phyloP scores from a whole-genome alignment of 2,329 filamentous ascomycete species.

The Fusarium sp. region DNA sequence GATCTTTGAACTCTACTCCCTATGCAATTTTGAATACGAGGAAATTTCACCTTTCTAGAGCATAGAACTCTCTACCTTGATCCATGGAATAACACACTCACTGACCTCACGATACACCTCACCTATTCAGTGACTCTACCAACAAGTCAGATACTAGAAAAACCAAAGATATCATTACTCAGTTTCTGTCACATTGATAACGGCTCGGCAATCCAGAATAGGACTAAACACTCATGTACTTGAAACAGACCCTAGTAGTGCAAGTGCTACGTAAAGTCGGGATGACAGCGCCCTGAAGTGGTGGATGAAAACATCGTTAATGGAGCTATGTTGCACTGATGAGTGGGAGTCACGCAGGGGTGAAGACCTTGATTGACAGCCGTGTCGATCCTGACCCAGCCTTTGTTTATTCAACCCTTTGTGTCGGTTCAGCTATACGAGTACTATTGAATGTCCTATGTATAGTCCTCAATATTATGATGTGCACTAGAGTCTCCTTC shows the following conservation, averaged over 20 bases:
- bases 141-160: rapidly evolving
- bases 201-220: not conserved
- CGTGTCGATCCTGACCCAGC: too few species aligned
- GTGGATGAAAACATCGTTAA: not conserved
- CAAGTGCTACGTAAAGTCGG: not conserved
- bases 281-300: not conserved
- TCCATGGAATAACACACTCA: too few species aligned
- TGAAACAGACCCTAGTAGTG: slow-evolving; percentile 18
- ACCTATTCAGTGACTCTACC: too few species aligned
- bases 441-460: not conserved
- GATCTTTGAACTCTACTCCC: not conserved
- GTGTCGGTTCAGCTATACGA: not conserved
- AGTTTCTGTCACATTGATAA: not conserved
- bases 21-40: not conserved
- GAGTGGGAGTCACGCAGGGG: not conserved
- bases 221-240: not conserved
- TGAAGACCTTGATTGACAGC: not conserved
- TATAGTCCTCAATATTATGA: not conserved
- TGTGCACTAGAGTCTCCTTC: not conserved
- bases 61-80: too few species aligned
- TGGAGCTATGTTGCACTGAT: not conserved
- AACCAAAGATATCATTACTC: not conserved
- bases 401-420: not conserved
- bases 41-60: too few species aligned
- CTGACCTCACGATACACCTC: too few species aligned